Conservation (phyloP, 2,329 filamentous ascomycete species). For the Colletotrichum musicola region DNA sequence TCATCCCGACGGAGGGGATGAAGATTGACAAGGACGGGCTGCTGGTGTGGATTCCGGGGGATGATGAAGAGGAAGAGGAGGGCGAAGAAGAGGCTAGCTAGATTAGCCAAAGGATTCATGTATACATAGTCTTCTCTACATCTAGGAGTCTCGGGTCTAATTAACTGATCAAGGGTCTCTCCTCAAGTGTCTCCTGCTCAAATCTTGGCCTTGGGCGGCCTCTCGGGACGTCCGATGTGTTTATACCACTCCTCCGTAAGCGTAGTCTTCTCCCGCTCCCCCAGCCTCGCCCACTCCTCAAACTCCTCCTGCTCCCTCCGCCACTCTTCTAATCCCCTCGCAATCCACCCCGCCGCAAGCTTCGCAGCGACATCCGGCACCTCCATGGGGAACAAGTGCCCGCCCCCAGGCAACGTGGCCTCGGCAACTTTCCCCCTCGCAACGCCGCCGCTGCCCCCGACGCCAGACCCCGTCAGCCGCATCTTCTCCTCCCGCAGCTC, state of each 20-base stretch:
- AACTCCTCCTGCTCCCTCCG: slow-evolving; percentile 68
- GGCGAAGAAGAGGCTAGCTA: slow-evolving; percentile 35
- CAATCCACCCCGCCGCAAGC: slow-evolving; percentile 68
- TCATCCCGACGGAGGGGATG: slow-evolving; percentile 83
- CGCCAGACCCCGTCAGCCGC: slow-evolving; percentile 71
- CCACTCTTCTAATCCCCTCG: slow-evolving; percentile 69
- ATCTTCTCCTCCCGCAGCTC: slow-evolving; percentile 68
- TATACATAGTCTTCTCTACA: slow-evolving; percentile 28
- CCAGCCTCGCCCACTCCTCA: slow-evolving; percentile 65
- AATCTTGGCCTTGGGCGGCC: slow-evolving; percentile 39
- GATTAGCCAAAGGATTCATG: slow-evolving; percentile 12
- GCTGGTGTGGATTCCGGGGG: slow-evolving; percentile 71
- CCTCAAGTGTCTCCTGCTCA: not conserved
- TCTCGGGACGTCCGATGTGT: slow-evolving; percentile 59
- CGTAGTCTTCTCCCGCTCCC: slow-evolving; percentile 66
- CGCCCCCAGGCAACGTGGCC: slow-evolving; percentile 72
- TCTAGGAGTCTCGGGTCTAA: not conserved
- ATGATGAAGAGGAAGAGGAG: slow-evolving; percentile 46
- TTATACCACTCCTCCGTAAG: slow-evolving; percentile 67
- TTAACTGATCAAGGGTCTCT: no score
- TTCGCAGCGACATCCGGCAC: slow-evolving; percentile 75
- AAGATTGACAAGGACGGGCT: slow-evolving; percentile 74
- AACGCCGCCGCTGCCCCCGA: slow-evolving; percentile 76
- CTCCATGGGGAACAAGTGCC: slow-evolving; percentile 90
- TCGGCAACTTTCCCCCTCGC: slow-evolving; percentile 75